Base-by-base conservation (phyloP, 192 early-diverging fungal species). In the Thoreauomyces humboldtii region DNA sequence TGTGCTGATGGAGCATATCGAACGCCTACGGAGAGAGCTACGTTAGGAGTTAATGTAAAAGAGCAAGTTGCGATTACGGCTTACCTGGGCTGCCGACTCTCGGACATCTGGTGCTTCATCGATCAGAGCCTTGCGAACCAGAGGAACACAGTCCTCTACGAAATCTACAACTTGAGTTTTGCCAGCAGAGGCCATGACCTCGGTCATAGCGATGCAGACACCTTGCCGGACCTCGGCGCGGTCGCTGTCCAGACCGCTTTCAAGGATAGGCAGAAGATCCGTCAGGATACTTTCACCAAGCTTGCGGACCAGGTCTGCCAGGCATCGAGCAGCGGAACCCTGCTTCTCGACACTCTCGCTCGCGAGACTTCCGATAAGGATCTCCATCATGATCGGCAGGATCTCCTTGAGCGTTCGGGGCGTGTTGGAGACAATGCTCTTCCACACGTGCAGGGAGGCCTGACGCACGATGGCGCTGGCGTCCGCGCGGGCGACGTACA, bases 371-470 rank as follows among this genome's bases (percentile, higher is more conserved):
- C 76, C 82, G 38, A 98, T 88, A 25, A 99, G 84, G 70, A 95
- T 89, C 21, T 86, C 78, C 93, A 99, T 97, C 76, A 98, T 87
- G 4, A 86, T 72, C 17, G 90, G 83, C 70, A 99, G 69, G 56
- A 96, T 95, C 69, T 98, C 94, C 81, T 93, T 94, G 63, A 98
- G 80, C 5, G 95, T 96, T 45, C 95, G 88, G 56, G 97, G 97
- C 57, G 95, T 99, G 75, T 99, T 97, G 72, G 77, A 81, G 17
- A 98, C 95, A 61, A 99, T 81, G 51, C 83, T 79, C 83, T 98
- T 98, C 97, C 97, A 99, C 28, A 99, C 95, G 44, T 84, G 79
- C 43, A 95, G 75, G 44, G 93, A 78, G 51, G 89, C 79, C 72
- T 96, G 93, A 31, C 96, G 86, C 53, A 98, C 95, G 73, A 92